Evolutionary conservation across 2,329 filamentous ascomycete genomes (phyloP), one percentile per base, ranked within the genome.

Genomic region (Alternaria gaisen): DNA sequence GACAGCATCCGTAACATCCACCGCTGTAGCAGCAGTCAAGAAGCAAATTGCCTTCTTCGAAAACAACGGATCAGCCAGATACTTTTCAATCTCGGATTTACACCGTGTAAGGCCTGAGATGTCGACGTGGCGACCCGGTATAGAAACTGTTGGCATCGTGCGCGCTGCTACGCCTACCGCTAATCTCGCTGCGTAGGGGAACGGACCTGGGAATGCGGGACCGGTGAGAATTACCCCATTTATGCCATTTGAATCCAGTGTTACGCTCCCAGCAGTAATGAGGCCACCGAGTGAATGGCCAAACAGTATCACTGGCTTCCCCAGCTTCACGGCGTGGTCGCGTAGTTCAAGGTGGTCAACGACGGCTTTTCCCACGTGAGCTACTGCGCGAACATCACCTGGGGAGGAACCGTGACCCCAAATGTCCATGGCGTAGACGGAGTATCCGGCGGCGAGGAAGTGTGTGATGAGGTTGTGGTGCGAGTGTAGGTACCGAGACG

Each of bases 391-490:
- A 5, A 34, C 12, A 1, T 5, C 3, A 2, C 46, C 46, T 14
- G 30, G 30, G 0, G 46, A 48, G 1, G 30, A n/a, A 28, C 46
- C 46, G 30, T 48, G 46, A 12, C 46, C 46, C 30, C 32, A 34
- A 0, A 48, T 32, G 12, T 34, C 46, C 30, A 48, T 32, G 18
- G 46, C 46, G 30, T 36, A 48, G 30, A 48, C 18, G 3, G 46
- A 11, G 20, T 48, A 48, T 20, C 3, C 0, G 1, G 46, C 30
- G 18, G 30, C 12, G 46, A 44, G 42, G 9, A 61, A 18, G 43
- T 61, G 48, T 5, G n/a, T 12, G 36, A 61, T 53, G 28, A 61
- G 32, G 14, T 36, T 18, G 43, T 57, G 55, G 24, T 61, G 59
- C 5, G 59, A 44, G 9, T 38, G 30, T 7, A 58, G 36, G 42